Percentiles rank a stretch among this genome's conserved stretches.
These are phyloP conservation scores for Oemleria cerasiformis DNA, from an alignment of 306 rosid species.

Conservation along the genomic window DNA sequence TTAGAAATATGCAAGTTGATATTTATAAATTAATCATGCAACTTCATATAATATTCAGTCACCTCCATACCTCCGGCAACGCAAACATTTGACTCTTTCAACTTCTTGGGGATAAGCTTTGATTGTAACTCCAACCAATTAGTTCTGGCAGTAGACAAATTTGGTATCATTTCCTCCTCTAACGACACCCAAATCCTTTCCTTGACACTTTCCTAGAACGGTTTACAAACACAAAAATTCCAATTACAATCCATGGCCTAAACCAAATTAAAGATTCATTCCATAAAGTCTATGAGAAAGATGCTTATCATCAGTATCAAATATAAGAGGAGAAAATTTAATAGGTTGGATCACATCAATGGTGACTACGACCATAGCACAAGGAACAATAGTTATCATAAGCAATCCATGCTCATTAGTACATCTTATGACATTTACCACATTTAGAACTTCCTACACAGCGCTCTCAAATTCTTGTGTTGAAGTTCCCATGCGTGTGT, in stretches of 20 bases:
- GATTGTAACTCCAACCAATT: constrained; percentile 97
- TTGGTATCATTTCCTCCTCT: constrained; percentile 90
- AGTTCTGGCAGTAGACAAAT: constrained; percentile 56
- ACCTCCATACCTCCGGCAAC: constrained; percentile 83
- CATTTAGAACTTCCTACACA: background rate
- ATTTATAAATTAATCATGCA: constrained; percentile 9
- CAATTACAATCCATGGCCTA: constrained; percentile 27
- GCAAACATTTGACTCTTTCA: constrained; percentile 69
- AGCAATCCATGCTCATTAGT: background rate
- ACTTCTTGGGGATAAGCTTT: constrained; percentile 50
- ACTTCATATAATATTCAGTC: constrained; percentile 23
- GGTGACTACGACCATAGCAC: background rate
- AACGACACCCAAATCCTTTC: constrained; percentile 81
- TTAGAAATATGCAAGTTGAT: background rate
- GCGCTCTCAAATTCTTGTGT: background rate
- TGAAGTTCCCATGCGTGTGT: background rate
- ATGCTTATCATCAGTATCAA: background rate
- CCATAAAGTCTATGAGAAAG: background rate
- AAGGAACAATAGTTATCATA: background rate
- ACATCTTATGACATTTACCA: background rate
- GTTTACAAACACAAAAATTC: constrained; percentile 28
- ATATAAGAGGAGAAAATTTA: background rate
- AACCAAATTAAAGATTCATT: constrained; percentile 1
- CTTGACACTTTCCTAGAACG: constrained; percentile 64
- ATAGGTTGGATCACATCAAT: background rate